A percentile compares a stretch with the other conserved stretches of the same genome.
Conservation (phyloP, 805 yeast species). For the Lachancea cidri region DNA sequence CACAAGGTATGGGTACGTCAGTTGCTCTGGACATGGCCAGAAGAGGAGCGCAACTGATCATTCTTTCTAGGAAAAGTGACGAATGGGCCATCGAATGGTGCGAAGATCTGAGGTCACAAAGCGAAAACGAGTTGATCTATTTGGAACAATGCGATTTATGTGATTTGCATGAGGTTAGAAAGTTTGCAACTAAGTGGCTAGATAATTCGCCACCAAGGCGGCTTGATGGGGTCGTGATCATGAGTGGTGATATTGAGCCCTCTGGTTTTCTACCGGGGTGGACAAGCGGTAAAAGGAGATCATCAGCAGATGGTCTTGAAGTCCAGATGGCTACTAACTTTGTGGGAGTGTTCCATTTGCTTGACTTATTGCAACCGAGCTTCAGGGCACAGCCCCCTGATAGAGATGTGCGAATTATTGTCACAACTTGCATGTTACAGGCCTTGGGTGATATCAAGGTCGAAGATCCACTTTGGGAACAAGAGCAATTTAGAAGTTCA, state of each 20-base stretch:
- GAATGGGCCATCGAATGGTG: constrained; percentile 78
- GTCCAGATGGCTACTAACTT: constrained; percentile 79
- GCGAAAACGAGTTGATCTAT: constrained; percentile 70
- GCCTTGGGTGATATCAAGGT: constrained; percentile 63
- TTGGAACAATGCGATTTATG: constrained; percentile 87
- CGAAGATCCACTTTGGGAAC: constrained; percentile 59
- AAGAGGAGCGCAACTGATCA: constrained; percentile 80
- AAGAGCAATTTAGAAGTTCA: constrained; percentile 54
- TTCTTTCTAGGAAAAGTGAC: constrained; percentile 62
- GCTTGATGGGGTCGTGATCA: constrained; percentile 81
- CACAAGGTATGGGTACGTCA: constrained; percentile 76
- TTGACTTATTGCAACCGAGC: constrained; percentile 77
- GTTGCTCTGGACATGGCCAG: constrained; percentile 68
- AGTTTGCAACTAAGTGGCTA: constrained; percentile 91
- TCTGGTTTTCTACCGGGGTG: constrained; percentile 38
- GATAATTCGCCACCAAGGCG: constrained; percentile 88
- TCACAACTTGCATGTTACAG: constrained; percentile 77
- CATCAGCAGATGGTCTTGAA: constrained; percentile 80
- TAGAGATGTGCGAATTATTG: constrained; percentile 79
- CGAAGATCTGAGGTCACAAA: constrained; percentile 64
- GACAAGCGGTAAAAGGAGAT: constrained; percentile 44
- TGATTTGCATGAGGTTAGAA: constrained; percentile 68
- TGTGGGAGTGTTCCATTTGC: constrained; percentile 72
- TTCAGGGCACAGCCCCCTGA: constrained; percentile 89
- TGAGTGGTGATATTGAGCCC: constrained; percentile 82